Base-by-base conservation (phyloP, 192 early-diverging fungal genomes). In the Geosiphon pyriformis region DNA sequence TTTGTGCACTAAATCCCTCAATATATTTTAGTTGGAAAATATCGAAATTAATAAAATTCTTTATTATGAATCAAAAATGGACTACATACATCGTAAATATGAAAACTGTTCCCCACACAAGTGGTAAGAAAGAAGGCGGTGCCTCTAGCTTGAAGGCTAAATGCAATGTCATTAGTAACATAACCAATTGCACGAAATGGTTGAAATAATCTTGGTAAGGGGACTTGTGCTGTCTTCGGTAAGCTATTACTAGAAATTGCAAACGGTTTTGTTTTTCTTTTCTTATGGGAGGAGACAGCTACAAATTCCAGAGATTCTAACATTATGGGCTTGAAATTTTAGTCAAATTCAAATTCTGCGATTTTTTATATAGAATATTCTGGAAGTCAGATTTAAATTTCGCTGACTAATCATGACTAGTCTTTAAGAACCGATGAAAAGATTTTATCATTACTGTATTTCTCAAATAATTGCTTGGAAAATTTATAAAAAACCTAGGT, bases 171-270 rank as follows among this genome's bases (percentile, higher is more conserved):
- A 67, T 87, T 87, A 63, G 93, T 89, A 30, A 96, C 82, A 76
- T 94, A 92, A 54, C 96, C 94, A 30, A 99, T 80, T 3, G 94
- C 90, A 67, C 94, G 79, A 80, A 92, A 99, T 23, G 94, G 94
- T 62, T 85, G 83, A 73, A 87, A 95, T 59, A 95, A 79, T 20
- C 83, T 50, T n/a, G n/a, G n/a, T n/a, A n/a, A n/a, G 29, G 2
- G 27, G n/a, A n/a, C n/a, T 8, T 18, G 25, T 18, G 60, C 20
- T 30, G 6, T 42, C 15, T 15, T 42, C 15, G 37, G 37, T 42
- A 42, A 15, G 37, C 7, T 42, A 42, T 15, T 15, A 15, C 7
- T 15, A 15, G 37, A 10, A 42, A 42, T 42, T 6, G 15, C 37
- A 10, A 10, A 10, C 15, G 37, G 7, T 42, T 42, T 42, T 42